Evolutionary conservation across 306 rosid species (phyloP), one percentile per base, ranked within the genome.

Genomic region (Glycyrrhiza uralensis): DNA sequence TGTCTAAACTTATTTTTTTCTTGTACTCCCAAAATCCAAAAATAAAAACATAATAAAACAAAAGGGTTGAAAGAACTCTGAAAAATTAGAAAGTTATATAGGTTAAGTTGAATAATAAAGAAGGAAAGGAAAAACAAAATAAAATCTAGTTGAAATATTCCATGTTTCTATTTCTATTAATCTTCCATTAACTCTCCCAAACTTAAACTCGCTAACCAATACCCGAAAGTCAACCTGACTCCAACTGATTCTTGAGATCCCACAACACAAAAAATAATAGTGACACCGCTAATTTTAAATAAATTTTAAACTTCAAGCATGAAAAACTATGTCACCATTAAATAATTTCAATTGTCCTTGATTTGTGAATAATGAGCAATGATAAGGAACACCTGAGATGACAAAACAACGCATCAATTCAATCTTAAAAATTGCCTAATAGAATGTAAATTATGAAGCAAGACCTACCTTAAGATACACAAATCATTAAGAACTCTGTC

Each of bases 401-500:
- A 76, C 24, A 69, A 58, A 59, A 57, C 71, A 52, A 17, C 71
- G 58, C 41, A 80, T 70, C 74, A 69, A 58, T 51, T 75, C 44
- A 51, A 72, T 46, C 70, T 71, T 54, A 39, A 56, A 81, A 50
- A 54, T 70, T 17, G 74, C 54, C 80, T 41, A 45, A 39, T 41
- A 7, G n/a, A 63, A 66, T 52, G 54, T 63, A 79, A 84, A 80
- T 56, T 46, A 32, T 46, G 28, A 80, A 76, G 55, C 77, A 78
- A 51, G 60, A 78, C 91, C 94, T 79, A 89, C 94, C 92, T 86
- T 78, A 84, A 61, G 69, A 83, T 71, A 82, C 79, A 82, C 65
- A 84, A 70, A 68, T 59, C 70, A 76, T 60, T 83, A 72, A 76
- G 77, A 72, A 70, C 88, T 78, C 84, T 79, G 80, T 68, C 72